Evolutionary conservation across 1,139 yeast genomes (phyloP), one percentile per base, ranked within the genome.

Genomic region (Suhomyces panamericanus): DNA sequence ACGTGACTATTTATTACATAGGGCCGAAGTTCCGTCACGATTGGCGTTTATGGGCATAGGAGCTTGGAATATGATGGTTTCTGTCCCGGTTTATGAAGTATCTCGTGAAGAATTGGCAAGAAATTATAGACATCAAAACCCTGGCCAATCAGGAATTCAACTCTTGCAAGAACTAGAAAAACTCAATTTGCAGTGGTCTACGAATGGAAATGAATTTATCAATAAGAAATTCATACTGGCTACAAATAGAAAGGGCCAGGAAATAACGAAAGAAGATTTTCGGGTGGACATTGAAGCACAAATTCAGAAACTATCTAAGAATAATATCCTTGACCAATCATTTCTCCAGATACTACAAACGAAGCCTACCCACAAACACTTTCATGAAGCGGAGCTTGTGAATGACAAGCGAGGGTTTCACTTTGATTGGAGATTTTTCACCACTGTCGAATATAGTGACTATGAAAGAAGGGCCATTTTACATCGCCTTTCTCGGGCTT

Each of bases 401-500:
- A 80, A 73, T 55, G 81, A 50, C 73, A 59, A 57, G 31, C 46
- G 59, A 8, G 62, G 60, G 1, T 44, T 55, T 6, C 62, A 57
- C 27, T 70, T 63, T 44, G 78, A 73, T 49, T 71, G 77, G 77
- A 59, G 78, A 43, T 71, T 71, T 47, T 72, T 70, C 59, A 58
- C 56, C 38, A 55, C 57, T 14, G 49, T 68, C 3, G 53, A 57
- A 9, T 56, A 55, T 42, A 52, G 64, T 1, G 63, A 64, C 6
- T 66, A 68, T 43, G 80, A 77, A 48, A 64, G 73, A 41, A 64
- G 64, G 38, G 70, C 78, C 0, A 57, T 68, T 1, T 59, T 80
- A 4, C 83, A 78, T 53, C 63, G 79, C 26, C 52, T 77, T 12
- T 62, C 75, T 1, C 60, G 83, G 42, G 78, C 83, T 0, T 82